Evolutionary conservation across 2,329 filamentous ascomycete species (phyloP).

Genomic region (Ampelomyces quisqualis): DNA sequence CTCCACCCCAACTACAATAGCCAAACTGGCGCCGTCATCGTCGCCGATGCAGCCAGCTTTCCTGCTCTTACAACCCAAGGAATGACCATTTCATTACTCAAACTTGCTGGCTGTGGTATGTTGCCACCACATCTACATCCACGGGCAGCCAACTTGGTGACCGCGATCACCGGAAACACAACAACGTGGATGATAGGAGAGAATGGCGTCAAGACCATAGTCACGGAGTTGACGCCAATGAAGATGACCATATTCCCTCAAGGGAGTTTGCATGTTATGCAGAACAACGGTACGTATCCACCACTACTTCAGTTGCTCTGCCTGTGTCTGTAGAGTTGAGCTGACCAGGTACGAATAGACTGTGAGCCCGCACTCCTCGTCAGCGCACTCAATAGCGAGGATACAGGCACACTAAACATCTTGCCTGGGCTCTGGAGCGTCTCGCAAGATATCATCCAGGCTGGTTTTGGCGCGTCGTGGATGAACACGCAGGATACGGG

Average conservation of each 20-base stretch:
- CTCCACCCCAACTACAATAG: conserved; percentile 48
- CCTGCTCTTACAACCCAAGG: conserved; percentile 51
- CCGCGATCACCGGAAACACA: conserved; percentile 51
- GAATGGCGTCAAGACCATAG: conserved; percentile 51
- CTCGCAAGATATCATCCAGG: conserved; percentile 46
- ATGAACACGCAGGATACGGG: conserved; percentile 36
- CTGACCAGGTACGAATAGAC: conserved; percentile 27
- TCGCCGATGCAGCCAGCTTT: conserved; percentile 55
- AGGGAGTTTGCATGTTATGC: conserved; percentile 54
- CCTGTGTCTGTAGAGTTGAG: neutral
- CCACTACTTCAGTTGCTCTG: neutral
- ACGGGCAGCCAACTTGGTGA: conserved; percentile 53
- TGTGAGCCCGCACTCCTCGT: conserved; percentile 54
- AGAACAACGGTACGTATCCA: conserved; percentile 49
- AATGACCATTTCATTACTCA: conserved; percentile 51
- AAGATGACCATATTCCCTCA: conserved; percentile 55
- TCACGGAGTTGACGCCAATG: conserved; percentile 46
- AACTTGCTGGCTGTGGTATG: conserved; percentile 55
- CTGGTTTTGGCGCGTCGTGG: conserved; percentile 45
- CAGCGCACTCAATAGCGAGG: conserved; percentile 52
- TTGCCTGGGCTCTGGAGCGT: conserved; percentile 48
- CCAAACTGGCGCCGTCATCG: conserved; percentile 52
- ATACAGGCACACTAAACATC: conserved; percentile 54
- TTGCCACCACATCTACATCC: conserved; percentile 55
- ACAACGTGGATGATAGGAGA: conserved; percentile 56